Conservation (phyloP, 2,329 filamentous ascomycete species). For the Cladosporium velox region DNA sequence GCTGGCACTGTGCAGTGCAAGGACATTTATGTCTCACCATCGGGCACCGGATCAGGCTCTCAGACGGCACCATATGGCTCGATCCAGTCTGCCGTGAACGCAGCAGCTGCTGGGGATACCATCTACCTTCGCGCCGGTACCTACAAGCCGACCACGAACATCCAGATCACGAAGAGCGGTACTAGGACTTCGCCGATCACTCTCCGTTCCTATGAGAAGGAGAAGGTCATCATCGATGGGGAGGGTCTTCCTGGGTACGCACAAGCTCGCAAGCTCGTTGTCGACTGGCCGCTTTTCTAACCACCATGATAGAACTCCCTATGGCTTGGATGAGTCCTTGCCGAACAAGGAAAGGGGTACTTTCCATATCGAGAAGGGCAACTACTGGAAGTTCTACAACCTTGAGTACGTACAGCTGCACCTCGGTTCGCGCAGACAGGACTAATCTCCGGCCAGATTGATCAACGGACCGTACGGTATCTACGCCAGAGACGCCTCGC, state of each 20-base stretch:
- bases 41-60: constrained; percentile 46
- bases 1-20: constrained; percentile 1
- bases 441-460: constrained; percentile 19
- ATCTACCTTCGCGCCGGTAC: constrained; percentile 50
- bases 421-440: neutral
- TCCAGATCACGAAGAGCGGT: constrained; percentile 51
- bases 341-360: constrained; percentile 49
- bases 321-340: constrained; percentile 43
- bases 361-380: constrained; percentile 49
- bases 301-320: constrained; percentile 40
- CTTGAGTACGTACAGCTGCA: constrained; percentile 29
- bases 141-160: constrained; percentile 50
- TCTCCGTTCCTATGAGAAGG: constrained; percentile 45
- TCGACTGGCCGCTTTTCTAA: neutral
- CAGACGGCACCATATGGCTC: constrained; percentile 47
- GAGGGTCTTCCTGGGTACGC: constrained; percentile 37
- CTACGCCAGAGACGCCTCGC: constrained; percentile 39
- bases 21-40: constrained; percentile 51
- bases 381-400: constrained; percentile 51
- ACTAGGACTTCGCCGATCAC: constrained; percentile 45
- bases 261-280: neutral
- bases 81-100: constrained; percentile 51
- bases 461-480: constrained; percentile 45
- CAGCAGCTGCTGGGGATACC: constrained; percentile 49
- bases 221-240: constrained; percentile 52